Evolutionary conservation across 2,329 filamentous ascomycete genomes (phyloP), one percentile per base, ranked within the genome.

Genomic region (Fusarium miscanthi): DNA sequence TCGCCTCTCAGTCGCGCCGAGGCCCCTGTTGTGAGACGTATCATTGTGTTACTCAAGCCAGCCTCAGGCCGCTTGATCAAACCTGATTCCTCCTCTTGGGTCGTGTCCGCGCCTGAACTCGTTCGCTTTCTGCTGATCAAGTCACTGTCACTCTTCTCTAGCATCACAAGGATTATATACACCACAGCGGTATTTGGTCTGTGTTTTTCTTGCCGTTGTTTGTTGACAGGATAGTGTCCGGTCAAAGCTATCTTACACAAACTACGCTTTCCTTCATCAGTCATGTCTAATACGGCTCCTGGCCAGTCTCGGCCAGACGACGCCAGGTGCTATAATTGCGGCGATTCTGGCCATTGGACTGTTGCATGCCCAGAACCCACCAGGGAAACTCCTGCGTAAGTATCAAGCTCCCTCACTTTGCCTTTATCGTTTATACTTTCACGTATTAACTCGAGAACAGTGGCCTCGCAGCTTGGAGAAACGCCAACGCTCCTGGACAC

Each of bases 301-400:
- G 76, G 76, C 65, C 76, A 80, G 42, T 73, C 78, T 65, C 80
- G 76, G 30, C 66, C 80, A 33, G 80, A 82, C 49, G 81, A 83
- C 63, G 75, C 81, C 54, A 78, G 83, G 70, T 89, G 87, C 78
- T 88, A 88, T 77, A 89, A 88, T 74, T 89, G 87, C 73, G 86
- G 86, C 58, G 77, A 79, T 52, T 78, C 80, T 35, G 85, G 85
- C 8, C 87, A 89, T 75, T 88, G 86, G 82, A 81, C 85, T 17
- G 80, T 88, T 58, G 86, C 85, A 54, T 89, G 87, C 75, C 87
- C 86, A 12, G 84, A 87, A 66, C 83, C 85, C 27, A 86, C 84
- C 30, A 80, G 85, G 68, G 78, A 80, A 71, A 82, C 83, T 49
- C 85, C 85, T 71, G 84, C 83, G 87, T 89, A 83, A 85, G 87